Conservation (phyloP, 768 basidiomycete species). For the Holtermanniella nyarrowii region DNA sequence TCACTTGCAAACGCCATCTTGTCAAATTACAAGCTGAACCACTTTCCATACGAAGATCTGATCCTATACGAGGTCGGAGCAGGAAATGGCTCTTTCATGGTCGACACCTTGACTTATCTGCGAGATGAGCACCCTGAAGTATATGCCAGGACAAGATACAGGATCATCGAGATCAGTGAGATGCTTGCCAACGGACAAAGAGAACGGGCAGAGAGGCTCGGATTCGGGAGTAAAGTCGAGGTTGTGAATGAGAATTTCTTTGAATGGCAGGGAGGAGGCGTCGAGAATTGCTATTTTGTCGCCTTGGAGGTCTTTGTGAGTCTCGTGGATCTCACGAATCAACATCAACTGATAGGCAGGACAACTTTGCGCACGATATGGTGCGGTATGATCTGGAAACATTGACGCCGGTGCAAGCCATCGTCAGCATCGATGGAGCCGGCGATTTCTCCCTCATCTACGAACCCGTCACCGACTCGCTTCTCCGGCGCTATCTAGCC, state of each 20-base stretch:
- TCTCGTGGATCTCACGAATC: conserved; percentile 9
- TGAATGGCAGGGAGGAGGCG: conserved; percentile 50
- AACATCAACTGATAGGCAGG: conserved; percentile 45
- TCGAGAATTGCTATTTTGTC: conserved; percentile 80
- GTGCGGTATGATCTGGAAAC: conserved; percentile 77
- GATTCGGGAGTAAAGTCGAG: conserved; percentile 26
- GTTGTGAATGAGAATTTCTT: conserved; percentile 57
- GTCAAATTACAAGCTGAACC: conserved; percentile 83
- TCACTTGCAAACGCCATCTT: conserved; percentile 81
- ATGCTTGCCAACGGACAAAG: conserved; percentile 62
- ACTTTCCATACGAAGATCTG: conserved; percentile 93
- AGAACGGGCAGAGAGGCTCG: conserved; percentile 26
- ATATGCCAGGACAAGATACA: conserved; percentile 82
- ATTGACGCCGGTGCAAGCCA: conserved; percentile 69
- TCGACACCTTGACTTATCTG: conserved; percentile 74
- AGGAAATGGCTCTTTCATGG: conserved; percentile 89
- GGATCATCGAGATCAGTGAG: conserved; percentile 86
- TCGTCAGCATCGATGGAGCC: conserved; percentile 63
- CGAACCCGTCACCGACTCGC: conserved; percentile 70
- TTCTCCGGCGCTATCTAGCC: conserved; percentile 66
- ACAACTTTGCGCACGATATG: conserved; percentile 94
- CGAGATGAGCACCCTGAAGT: conserved; percentile 67
- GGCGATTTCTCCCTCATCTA: conserved; percentile 81
- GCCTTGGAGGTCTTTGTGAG: conserved; percentile 91
- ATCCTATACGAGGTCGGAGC: conserved; percentile 96